A percentile compares a stretch with the other conserved stretches of the same genome.
phyloP scores from a whole-genome alignment of 257 asterid species.

The Solanum ossicruentum region DNA sequence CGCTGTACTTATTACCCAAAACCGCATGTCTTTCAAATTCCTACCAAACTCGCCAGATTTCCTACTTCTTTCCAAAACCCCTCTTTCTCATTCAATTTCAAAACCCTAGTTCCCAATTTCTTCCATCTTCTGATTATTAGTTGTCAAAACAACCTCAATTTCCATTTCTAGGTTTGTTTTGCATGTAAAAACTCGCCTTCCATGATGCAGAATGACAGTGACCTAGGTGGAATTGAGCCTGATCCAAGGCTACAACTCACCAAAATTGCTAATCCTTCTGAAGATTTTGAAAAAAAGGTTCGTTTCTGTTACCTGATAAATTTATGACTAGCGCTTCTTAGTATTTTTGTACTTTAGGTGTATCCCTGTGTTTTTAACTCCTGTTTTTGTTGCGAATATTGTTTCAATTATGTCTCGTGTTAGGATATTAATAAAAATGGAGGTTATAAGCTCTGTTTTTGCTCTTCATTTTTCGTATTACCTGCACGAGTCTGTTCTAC shows the following conservation, averaged over 20 bases:
- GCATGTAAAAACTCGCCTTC: background rate
- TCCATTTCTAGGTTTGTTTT: background rate
- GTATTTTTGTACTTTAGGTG: background rate
- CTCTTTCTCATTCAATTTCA: background rate
- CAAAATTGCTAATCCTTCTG: slow-evolving; percentile 37
- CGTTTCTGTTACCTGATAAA: background rate
- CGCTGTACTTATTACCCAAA: background rate
- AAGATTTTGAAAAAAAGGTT: slow-evolving; percentile 45
- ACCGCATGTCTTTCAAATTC: background rate
- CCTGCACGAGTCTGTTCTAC: background rate
- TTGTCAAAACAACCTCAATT: background rate
- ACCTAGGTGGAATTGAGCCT: slow-evolving; percentile 8
- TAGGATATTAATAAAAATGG: background rate
- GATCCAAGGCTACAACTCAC: slow-evolving; percentile 25
- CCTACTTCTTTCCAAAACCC: background rate
- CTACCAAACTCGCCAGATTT: background rate
- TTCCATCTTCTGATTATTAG: background rate
- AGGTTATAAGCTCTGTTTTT: background rate
- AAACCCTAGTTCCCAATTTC: slow-evolving; percentile 2
- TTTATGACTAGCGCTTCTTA: background rate
- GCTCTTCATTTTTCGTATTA: background rate
- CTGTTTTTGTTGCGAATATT: background rate
- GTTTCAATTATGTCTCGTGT: background rate
- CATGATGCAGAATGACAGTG: background rate
- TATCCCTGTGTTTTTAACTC: background rate